Evolutionary conservation across 345 rosid species (phyloP).

Genomic region (Raphanus sativus): DNA sequence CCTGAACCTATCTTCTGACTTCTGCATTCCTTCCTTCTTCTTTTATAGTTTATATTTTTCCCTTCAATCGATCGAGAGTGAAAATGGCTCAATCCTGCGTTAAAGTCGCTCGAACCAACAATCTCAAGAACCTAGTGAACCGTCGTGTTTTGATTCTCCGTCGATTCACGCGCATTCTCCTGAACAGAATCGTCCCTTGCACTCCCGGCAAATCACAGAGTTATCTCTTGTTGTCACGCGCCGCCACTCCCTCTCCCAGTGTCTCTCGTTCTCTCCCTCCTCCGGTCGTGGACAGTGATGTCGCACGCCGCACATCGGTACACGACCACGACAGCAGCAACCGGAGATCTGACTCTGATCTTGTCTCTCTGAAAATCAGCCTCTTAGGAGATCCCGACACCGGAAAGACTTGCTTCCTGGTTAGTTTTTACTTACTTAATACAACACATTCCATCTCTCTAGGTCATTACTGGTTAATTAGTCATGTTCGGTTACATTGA

Average conservation of each 20-base stretch:
- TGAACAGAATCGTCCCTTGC: conserved; percentile 50
- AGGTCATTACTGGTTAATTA: not conserved
- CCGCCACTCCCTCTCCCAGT: conserved; percentile 37
- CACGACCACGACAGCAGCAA: conserved; percentile 11
- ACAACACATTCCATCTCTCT: not conserved
- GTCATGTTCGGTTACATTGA: not conserved
- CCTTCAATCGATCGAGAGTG: too few relatives aligned
- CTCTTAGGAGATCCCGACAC: conserved; percentile 72
- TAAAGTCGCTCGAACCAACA: conserved; percentile 39
- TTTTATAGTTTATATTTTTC: not conserved
- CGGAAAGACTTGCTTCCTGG: conserved; percentile 87
- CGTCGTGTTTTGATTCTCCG: conserved; percentile 57
- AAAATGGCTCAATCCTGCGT: conserved; percentile 31
- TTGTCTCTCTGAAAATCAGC: conserved; percentile 81
- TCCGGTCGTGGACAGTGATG: conserved; percentile 17
- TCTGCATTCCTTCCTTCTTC: not conserved
- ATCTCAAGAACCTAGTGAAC: conserved; percentile 45
- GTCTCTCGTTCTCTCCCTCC: conserved; percentile 21
- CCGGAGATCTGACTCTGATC: conserved; percentile 54
- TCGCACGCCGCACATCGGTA: conserved; percentile 13
- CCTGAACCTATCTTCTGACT: conserved; percentile 3
- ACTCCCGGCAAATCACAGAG: conserved; percentile 51
- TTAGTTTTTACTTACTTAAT: conserved; percentile 18
- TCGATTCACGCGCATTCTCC: conserved; percentile 53
- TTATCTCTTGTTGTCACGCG: conserved; percentile 47